Base-by-base conservation (phyloP, 805 yeast genomes). In the Wickerhamomyces bovis region DNA sequence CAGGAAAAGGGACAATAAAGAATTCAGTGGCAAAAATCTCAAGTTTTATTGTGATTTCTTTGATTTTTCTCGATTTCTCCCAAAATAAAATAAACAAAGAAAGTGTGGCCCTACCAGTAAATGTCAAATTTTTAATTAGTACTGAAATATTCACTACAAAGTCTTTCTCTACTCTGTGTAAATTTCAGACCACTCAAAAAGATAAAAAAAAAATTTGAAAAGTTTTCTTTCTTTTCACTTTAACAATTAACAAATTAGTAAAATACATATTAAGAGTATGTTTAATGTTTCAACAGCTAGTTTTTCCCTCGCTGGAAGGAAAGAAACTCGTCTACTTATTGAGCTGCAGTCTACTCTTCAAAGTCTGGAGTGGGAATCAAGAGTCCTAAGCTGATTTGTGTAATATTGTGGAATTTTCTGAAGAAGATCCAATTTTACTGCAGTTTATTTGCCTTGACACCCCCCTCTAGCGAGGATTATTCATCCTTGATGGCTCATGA, bases 401-500 rank as follows among this genome's bases (percentile, higher is more conserved):
- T 50, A 52, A 44, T 21, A 35, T 16, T 40, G 22, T 22, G 16
- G 15, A 16, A 43, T 38, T 25, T 49, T 60, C 60, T 43, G 64
- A 15, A 22, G 63, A 57, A 50, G 48, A 40, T 38, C 21, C 23
- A 38, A 33, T 20, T 40, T 56, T 54, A 55, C 57, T 47, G 39
- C 52, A 41, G 19, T 38, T 45, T 43, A 46, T 35, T 35, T 55
- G 50, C 47, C 57, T 46, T 57, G 64, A 60, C 62, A 60, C 64
- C 60, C 61, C 62, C 54, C 48, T 54, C 50, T 42, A 52, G 56
- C 52, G 49, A 51, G 50, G 39, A 20, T 6, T 38, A 18, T 28
- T 20, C 19, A 25, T n/a, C 41, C 42, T 44, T 50, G 53, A 53
- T 56, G 39, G 72, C 73, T 68, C 76, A 68, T 72, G 76, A 72